Percentiles rank a stretch among this genome's conserved stretches.
Conservation (phyloP, 805 yeast genomes). For the Maudiozyma serrabonitensis region DNA sequence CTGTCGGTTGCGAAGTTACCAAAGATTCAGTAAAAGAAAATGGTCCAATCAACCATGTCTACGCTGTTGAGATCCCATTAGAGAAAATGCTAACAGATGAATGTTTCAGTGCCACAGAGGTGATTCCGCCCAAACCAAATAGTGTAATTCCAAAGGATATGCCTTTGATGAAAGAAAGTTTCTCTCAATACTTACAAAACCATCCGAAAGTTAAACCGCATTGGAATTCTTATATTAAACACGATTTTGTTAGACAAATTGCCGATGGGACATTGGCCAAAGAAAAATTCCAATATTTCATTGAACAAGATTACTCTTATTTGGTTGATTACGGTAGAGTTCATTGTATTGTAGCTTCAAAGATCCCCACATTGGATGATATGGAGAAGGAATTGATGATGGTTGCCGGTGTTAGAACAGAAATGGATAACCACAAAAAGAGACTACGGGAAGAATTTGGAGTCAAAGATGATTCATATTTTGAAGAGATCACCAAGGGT, state of each 20-base stretch:
- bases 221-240: constrained; percentile 54
- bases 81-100: constrained; percentile 28
- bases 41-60: constrained; percentile 71
- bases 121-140: constrained; percentile 1
- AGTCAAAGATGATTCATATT: constrained; percentile 34
- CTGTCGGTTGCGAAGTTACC: constrained; percentile 31
- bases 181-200: constrained; percentile 40
- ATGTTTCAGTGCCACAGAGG: constrained; percentile 21
- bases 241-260: constrained; percentile 48
- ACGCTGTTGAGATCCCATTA: constrained; percentile 29
- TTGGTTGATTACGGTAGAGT: constrained; percentile 58
- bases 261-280: constrained; percentile 43
- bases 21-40: constrained; percentile 37
- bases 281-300: constrained; percentile 42
- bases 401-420: constrained; percentile 42
- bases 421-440: constrained; percentile 45
- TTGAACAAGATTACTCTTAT: constrained; percentile 57
- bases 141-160: constrained; percentile 2
- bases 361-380: constrained; percentile 46
- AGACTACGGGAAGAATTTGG: constrained; percentile 35
- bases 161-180: constrained; percentile 12
- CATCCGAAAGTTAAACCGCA: constrained; percentile 46
- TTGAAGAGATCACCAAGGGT: constrained; percentile 40
- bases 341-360: constrained; percentile 53
- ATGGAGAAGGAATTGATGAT: constrained; percentile 43